Evolutionary conservation across 768 basidiomycete genomes (phyloP), one percentile per base, ranked within the genome.

Genomic region (Mrakia gelida): DNA sequence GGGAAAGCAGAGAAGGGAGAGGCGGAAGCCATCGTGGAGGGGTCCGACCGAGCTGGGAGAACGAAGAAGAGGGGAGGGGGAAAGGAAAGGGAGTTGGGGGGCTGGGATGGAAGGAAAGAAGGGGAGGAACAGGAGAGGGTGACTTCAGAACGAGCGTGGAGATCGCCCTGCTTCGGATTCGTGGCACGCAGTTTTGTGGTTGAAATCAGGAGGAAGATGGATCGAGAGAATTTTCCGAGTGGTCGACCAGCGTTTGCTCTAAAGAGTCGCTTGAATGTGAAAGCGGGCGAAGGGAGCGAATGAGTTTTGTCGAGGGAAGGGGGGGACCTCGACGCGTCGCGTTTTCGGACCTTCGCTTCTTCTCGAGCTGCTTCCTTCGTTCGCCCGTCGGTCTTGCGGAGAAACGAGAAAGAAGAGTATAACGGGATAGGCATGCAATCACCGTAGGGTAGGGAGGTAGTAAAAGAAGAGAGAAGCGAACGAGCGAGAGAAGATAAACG

Each of bases 21-120:
- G 26, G 67, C 26, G 32, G 67, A 70, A 23, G 67, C 67, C 67
- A 70, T 70, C 26, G n/a, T 59, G 59, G 59, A n/a, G 28, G 59
- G 59, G 59, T 59, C n/a, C 59, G 26, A 52, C 59, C 59, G 59
- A 59, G 3, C 13, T 16, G 7, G 54, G 59, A 59, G 59, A n/a
- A 59, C 5, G 26, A 59, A 26, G 26, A 26, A 10, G 59, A 28
- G n/a, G 59, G 59, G 0, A 10, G 26, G 7, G 5, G 23, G 26
- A 1, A 2, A 7, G 10, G 54, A 8, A n/a, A 26, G 3, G 52
- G 26, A 56, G 59, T 26, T n/a, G 9, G 59, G 59, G 1, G 13
- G 59, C n/a, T 28, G 1, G 26, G 59, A n/a, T 28, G 59, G 49
- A 23, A n/a, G 59, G 59, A 59, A 28, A 23, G 59, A 28, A 59